Evolutionary conservation across 1,284 basidiomycete genomes (phyloP).

Genomic region (Meripilus lineatus): DNA sequence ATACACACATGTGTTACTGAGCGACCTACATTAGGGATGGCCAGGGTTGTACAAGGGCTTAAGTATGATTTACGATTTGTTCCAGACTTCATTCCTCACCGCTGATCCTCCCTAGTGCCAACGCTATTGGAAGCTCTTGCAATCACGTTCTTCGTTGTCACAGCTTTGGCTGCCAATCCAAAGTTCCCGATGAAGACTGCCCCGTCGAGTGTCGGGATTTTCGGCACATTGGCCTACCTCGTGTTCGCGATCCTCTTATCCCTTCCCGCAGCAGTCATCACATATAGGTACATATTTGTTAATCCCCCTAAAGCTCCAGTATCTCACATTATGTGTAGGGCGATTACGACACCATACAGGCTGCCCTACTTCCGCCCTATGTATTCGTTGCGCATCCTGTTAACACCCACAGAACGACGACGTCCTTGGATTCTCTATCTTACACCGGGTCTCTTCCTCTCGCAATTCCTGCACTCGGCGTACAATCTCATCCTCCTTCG

Average conservation of each 20-base stretch:
- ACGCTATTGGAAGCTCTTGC: constrained; percentile 59
- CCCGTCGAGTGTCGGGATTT: constrained; percentile 62
- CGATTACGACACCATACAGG: constrained; percentile 84
- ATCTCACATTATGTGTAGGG: constrained; percentile 35
- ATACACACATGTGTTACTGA: too few relatives aligned
- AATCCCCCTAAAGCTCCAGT: constrained; percentile 3
- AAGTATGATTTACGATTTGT: constrained; percentile 42
- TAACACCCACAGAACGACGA: constrained; percentile 80
- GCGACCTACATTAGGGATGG: constrained; percentile 49
- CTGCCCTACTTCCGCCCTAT: constrained; percentile 62
- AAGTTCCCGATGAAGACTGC: constrained; percentile 62
- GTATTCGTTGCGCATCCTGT: constrained; percentile 64
- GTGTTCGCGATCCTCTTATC: constrained; percentile 68
- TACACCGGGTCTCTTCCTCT: constrained; percentile 76
- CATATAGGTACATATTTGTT: constrained; percentile 57
- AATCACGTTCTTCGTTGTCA: constrained; percentile 51
- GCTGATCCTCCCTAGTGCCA: constrained; percentile 51
- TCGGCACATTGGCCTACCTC: constrained; percentile 61
- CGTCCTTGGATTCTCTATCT: constrained; percentile 79
- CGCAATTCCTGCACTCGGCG: constrained; percentile 62
- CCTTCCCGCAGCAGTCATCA: constrained; percentile 76
- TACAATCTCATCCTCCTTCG: constrained; percentile 68
- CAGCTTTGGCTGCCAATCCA: constrained; percentile 50
- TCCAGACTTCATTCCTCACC: background rate
- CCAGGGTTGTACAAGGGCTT: constrained; percentile 81